phyloP scores from a whole-genome alignment of 129 eudicot species.

The Flaveria sonorensis region DNA sequence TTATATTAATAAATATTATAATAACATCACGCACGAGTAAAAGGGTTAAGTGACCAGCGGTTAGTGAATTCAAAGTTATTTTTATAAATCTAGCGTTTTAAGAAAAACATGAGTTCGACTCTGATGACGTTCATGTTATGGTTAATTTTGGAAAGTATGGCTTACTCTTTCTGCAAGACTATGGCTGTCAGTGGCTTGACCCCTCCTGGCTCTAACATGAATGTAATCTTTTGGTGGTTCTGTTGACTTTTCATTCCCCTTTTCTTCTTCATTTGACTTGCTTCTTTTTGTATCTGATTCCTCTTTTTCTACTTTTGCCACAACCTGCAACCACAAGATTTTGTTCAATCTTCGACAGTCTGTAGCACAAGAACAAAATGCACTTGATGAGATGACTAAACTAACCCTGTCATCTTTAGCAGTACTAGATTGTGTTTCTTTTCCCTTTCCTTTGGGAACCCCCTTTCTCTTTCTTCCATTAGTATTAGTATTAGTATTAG shows the following conservation, averaged over 20 bases:
- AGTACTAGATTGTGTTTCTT: slow-evolving; percentile 35
- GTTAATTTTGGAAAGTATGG: not conserved
- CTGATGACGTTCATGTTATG: no score
- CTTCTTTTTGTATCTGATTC: slow-evolving; percentile 75
- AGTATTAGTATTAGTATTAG: slow-evolving; percentile 12
- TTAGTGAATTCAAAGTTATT: no score
- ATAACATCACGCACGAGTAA: not conserved
- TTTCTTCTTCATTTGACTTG: slow-evolving; percentile 39
- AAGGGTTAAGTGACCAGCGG: no score
- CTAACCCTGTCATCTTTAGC: slow-evolving; percentile 65
- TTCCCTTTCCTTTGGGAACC: slow-evolving; percentile 55
- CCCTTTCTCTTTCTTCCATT: slow-evolving; percentile 74
- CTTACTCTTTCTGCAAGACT: slow-evolving; percentile 97
- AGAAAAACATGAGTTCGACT: no score
- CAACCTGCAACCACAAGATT: slow-evolving; percentile 43
- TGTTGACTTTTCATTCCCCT: slow-evolving; percentile 30
- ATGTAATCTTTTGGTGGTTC: slow-evolving; percentile 92
- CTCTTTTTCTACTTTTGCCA: slow-evolving; percentile 46
- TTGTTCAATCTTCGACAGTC: not conserved
- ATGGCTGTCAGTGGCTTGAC: slow-evolving; percentile 94
- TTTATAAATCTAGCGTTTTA: no score
- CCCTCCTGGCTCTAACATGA: slow-evolving; percentile 96
- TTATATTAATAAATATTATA: not conserved
- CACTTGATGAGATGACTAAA: slow-evolving; percentile 32
- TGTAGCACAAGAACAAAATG: slow-evolving; percentile 15